These are phyloP conservation scores for Saccharomycopsis capsularis DNA, from an alignment of 805 yeast species.

Conservation along the genomic window DNA sequence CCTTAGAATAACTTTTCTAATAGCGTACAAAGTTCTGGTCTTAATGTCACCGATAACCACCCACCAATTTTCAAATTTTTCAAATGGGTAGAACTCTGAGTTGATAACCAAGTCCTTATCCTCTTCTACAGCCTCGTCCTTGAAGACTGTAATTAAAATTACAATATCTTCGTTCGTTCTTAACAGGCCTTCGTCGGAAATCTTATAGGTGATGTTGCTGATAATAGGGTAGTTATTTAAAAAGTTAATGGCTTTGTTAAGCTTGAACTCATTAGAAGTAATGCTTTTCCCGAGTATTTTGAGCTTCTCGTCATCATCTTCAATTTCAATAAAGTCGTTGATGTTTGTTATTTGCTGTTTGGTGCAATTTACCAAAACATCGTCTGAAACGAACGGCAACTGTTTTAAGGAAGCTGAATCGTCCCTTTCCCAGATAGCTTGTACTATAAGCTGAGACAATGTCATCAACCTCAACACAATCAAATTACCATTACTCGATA, in stretches of 20 bases:
- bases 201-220: conserved; percentile 49
- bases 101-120: conserved; percentile 48
- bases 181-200: conserved; percentile 35
- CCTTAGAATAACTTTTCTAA: conserved; percentile 53
- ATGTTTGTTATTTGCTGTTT: conserved; percentile 58
- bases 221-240: conserved; percentile 86
- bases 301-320: conserved; percentile 66
- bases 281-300: conserved; percentile 45
- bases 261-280: conserved; percentile 34
- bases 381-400: conserved; percentile 58
- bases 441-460: conserved; percentile 78
- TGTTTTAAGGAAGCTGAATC: conserved; percentile 60
- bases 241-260: conserved; percentile 72
- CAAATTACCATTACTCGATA: conserved; percentile 74
- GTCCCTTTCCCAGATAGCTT: conserved; percentile 79
- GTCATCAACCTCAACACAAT: conserved; percentile 83
- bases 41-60: conserved; percentile 66
- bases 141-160: conserved; percentile 43
- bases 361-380: conserved; percentile 47
- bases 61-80: conserved; percentile 80
- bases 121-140: conserved; percentile 70
- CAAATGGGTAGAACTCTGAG: conserved; percentile 51
- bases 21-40: conserved; percentile 58
- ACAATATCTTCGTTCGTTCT: conserved; percentile 32
- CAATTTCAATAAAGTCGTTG: conserved; percentile 59